phyloP scores from a whole-genome alignment of 2,329 filamentous ascomycete species.

The Aspergillus pseudoviridinutans region DNA sequence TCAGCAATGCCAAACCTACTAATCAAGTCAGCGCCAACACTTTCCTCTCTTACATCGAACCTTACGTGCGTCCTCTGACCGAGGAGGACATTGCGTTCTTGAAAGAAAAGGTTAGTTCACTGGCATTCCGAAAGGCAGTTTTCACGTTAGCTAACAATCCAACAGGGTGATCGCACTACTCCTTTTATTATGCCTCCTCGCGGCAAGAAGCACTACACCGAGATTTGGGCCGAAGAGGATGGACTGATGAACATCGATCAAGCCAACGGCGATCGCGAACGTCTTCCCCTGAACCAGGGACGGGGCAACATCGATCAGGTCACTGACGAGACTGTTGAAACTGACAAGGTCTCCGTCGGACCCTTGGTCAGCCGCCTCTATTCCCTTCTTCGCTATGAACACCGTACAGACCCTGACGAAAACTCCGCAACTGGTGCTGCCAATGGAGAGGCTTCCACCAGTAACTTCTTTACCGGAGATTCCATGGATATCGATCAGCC shows the following conservation, averaged over 20 bases:
- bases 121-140: conserved; percentile 12
- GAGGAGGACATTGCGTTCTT: conserved; percentile 94
- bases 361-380: conserved; percentile 80
- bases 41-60: conserved; percentile 88
- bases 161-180: conserved; percentile 68
- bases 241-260: conserved; percentile 71
- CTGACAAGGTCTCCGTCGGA: conserved; percentile 82
- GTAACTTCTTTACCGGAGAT: conserved; percentile 44
- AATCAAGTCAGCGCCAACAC: conserved; percentile 93
- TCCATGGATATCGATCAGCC: conserved; percentile 47
- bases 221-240: conserved; percentile 93
- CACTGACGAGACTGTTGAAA: conserved; percentile 80
- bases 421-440: conserved; percentile 37
- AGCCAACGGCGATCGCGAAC: conserved; percentile 58
- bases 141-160: conserved; percentile 4
- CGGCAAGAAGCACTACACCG: conserved; percentile 79
- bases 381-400: conserved; percentile 74
- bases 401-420: conserved; percentile 50
- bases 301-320: conserved; percentile 83
- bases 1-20: conserved; percentile 86
- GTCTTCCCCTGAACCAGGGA: conserved; percentile 72
- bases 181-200: conserved; percentile 85
- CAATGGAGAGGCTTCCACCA: neutral
- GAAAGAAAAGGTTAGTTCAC: conserved; percentile 61
- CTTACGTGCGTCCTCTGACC: conserved; percentile 81